These are phyloP conservation scores for Pilobolus umbonatus DNA, from an alignment of 192 early-diverging fungal genomes.

Conservation along the genomic window DNA sequence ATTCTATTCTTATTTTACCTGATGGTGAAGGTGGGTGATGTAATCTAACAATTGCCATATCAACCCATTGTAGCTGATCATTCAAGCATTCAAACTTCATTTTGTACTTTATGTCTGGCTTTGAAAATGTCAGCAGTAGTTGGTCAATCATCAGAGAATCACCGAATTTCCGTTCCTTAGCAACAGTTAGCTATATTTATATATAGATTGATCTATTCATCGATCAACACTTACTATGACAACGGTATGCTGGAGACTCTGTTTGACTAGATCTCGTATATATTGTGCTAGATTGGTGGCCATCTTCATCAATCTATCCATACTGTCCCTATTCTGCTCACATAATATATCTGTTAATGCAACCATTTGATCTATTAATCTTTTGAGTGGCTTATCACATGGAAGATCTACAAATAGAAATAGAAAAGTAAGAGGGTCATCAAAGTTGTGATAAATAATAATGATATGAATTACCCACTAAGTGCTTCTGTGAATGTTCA, in stretches of 20 bases:
- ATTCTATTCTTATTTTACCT: too few relatives aligned
- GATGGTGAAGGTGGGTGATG: too few relatives aligned
- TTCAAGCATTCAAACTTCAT: background rate
- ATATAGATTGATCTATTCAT: background rate
- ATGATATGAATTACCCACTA: background rate
- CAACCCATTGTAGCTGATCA: background rate
- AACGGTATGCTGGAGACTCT: slow-evolving; percentile 8
- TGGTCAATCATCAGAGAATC: slow-evolving; percentile 2
- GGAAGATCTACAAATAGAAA: slow-evolving; percentile 1
- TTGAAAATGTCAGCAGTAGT: background rate
- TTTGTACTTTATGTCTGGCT: background rate
- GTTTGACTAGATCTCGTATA: slow-evolving; percentile 8
- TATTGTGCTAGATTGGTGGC: background rate
- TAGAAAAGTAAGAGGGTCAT: background rate
- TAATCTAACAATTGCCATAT: slow-evolving; percentile 1
- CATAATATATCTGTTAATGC: background rate
- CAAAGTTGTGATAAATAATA: background rate
- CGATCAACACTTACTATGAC: background rate
- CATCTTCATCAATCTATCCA: background rate
- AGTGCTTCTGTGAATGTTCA: slow-evolving; percentile 2
- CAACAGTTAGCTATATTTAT: background rate
- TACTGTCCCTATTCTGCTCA: background rate
- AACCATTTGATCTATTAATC: slow-evolving; percentile 1
- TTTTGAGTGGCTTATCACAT: slow-evolving; percentile 2
- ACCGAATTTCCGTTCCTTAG: background rate